Evolutionary conservation across 2,329 filamentous ascomycete genomes (phyloP), one percentile per base, ranked within the genome.

Genomic region (Amauroascus niger): DNA sequence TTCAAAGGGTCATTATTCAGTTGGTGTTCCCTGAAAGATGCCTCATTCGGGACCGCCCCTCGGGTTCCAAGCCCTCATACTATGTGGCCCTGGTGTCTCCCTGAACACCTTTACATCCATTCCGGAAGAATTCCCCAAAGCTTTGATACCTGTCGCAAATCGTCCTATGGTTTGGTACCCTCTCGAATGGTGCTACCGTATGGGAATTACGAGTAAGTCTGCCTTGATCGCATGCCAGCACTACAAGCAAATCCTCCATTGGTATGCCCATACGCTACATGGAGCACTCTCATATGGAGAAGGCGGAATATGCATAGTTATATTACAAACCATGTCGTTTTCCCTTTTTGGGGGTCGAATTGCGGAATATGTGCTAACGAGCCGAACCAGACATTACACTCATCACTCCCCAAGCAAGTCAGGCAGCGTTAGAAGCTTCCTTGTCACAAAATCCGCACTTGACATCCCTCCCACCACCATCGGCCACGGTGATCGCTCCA

Each of bases 401-500:
- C 51, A 68, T 77, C 48, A 76, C 74, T 3, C 73, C 74, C 50
- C 68, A 73, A 6, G 63, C 70, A 18, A 71, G 71, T 24, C 65
- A 69, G 54, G 64, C 67, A 49, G 68, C 73, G 11, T 63, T 77
- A 20, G 68, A 74, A 56, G 71, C 72, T 40, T 74, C 74, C 41
- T 65, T 77, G 13, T 69, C 71, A 46, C 72, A 75, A 60, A 75
- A 76, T 51, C 74, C 74, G 16, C 71, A 76, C 56, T 68, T 77
- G 8, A 76, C 74, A 35, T 74, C 74, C 16, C 67, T 77, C 6
- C 71, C 73, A 2, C 64, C 69, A 16, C 74, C 73, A n/a, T 71
- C 69, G 1, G 68, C 70, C 47, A 87, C 87, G 57, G 84, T 96
- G 22, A 73, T 96, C 18, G 84, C 89, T 0, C 91, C 91, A 1